A percentile compares a stretch with the other conserved stretches of the same genome.
These are phyloP conservation scores for Venturia carpophila DNA, from an alignment of 2,329 filamentous ascomycete species.

Conservation along the genomic window DNA sequence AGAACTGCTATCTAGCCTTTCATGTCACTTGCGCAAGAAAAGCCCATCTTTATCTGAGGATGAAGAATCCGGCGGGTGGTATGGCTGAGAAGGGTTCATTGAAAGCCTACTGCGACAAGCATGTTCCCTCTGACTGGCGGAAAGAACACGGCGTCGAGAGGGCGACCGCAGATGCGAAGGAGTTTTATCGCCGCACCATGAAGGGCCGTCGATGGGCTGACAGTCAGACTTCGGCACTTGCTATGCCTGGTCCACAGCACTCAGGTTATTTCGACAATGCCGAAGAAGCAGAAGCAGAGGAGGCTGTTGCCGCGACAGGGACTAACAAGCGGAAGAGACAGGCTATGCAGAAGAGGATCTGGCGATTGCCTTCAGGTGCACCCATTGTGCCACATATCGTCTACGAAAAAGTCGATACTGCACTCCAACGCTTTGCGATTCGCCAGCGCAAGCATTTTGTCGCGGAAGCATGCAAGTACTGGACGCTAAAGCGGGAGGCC, in stretches of 20 bases:
- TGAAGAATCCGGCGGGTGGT: constrained; percentile 81
- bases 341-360: constrained; percentile 57
- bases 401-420: constrained; percentile 75
- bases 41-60: constrained; percentile 82
- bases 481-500: constrained; percentile 93
- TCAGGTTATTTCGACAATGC: constrained; percentile 39
- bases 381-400: constrained; percentile 88
- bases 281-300: constrained; percentile 37
- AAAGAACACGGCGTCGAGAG: constrained; percentile 75
- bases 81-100: constrained; percentile 74
- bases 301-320: constrained; percentile 43
- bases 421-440: constrained; percentile 73
- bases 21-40: constrained; percentile 92
- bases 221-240: constrained; percentile 73
- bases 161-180: constrained; percentile 74
- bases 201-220: constrained; percentile 85
- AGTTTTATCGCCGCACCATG: constrained; percentile 86
- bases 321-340: constrained; percentile 53
- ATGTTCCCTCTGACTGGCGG: constrained; percentile 82
- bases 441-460: constrained; percentile 88
- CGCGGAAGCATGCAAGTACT: constrained; percentile 90
- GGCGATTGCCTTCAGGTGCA: constrained; percentile 90
- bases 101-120: constrained; percentile 93
- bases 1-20: constrained; percentile 93
- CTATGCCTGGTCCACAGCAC: constrained; percentile 63